phyloP scores from a whole-genome alignment of 345 rosid species.

The Salix arbutifolia region DNA sequence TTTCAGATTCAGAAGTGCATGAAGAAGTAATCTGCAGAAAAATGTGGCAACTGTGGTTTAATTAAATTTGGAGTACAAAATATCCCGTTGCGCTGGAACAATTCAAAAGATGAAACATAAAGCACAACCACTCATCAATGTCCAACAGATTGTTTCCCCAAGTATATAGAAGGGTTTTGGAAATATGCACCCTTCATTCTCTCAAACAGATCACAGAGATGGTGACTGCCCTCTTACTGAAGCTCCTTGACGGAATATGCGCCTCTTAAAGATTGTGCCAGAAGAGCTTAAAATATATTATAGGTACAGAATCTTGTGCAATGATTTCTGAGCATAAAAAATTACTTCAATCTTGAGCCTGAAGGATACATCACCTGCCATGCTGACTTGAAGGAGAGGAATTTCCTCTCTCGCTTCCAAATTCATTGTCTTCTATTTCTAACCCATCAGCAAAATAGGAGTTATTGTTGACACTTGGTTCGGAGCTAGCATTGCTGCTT shows the following conservation, averaged over 20 bases:
- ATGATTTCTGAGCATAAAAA: neutral
- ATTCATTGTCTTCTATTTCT: constrained; percentile 26
- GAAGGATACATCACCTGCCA: constrained; percentile 16
- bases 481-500: constrained; percentile 28
- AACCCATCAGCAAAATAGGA: constrained; percentile 15
- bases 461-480: constrained; percentile 24
- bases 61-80: constrained; percentile 2
- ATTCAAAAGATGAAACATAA: constrained; percentile 4
- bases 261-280: constrained; percentile 15
- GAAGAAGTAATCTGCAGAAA: neutral
- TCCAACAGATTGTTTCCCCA: constrained; percentile 1
- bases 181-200: neutral
- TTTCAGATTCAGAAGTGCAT: neutral
- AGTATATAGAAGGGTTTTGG: neutral
- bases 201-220: neutral
- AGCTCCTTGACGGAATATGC: constrained; percentile 6
- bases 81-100: constrained; percentile 5
- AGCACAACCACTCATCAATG: neutral
- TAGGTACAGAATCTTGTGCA: neutral
- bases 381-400: constrained; percentile 41
- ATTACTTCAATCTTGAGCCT: neutral
- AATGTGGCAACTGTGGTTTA: neutral
- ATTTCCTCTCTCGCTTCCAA: constrained; percentile 45
- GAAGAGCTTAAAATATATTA: neutral
- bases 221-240: neutral